Conservation (phyloP, 176 grass and related monocot genomes). For the Avena atlantica region DNA sequence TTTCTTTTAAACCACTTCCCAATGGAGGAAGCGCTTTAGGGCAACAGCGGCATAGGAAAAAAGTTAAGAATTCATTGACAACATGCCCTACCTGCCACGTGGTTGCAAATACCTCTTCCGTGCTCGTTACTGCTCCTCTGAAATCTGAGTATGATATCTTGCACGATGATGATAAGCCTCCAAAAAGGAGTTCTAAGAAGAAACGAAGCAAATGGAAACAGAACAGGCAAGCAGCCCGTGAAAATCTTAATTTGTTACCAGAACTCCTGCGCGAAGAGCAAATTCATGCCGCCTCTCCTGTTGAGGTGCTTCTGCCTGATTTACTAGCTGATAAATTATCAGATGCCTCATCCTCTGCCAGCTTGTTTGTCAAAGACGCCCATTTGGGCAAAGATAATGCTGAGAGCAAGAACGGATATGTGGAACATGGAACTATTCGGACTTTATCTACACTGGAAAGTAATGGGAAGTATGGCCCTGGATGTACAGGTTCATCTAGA, state of each 20-base stretch:
- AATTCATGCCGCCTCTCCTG: slow-evolving; percentile 34
- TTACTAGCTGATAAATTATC: slow-evolving; percentile 39
- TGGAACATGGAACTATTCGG: background rate
- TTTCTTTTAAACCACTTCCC: slow-evolving; percentile 39
- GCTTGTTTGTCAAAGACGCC: slow-evolving; percentile 32
- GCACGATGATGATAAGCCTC: slow-evolving; percentile 31
- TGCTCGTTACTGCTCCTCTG: slow-evolving; percentile 27
- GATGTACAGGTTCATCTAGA: slow-evolving; percentile 34
- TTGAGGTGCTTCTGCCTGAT: slow-evolving; percentile 40
- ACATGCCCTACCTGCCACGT: slow-evolving; percentile 25
- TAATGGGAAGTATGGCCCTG: slow-evolving; percentile 36
- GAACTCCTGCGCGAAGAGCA: slow-evolving; percentile 46
- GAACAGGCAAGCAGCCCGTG: background rate
- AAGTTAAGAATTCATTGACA: slow-evolving; percentile 2
- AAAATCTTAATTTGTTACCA: slow-evolving; percentile 41
- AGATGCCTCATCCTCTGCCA: slow-evolving; percentile 34
- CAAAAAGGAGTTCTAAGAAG: slow-evolving; percentile 45
- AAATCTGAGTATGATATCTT: slow-evolving; percentile 48
- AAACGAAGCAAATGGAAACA: slow-evolving; percentile 49
- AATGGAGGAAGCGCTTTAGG: slow-evolving; percentile 36
- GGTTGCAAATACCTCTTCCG: slow-evolving; percentile 33
- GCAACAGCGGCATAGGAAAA: slow-evolving; percentile 32
- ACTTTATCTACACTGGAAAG: background rate
- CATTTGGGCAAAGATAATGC: slow-evolving; percentile 39
- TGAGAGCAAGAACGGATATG: slow-evolving; percentile 5